Base-by-base conservation (phyloP, 306 rosid genomes). In the barrel medic (Medicago truncatula) region DNA sequence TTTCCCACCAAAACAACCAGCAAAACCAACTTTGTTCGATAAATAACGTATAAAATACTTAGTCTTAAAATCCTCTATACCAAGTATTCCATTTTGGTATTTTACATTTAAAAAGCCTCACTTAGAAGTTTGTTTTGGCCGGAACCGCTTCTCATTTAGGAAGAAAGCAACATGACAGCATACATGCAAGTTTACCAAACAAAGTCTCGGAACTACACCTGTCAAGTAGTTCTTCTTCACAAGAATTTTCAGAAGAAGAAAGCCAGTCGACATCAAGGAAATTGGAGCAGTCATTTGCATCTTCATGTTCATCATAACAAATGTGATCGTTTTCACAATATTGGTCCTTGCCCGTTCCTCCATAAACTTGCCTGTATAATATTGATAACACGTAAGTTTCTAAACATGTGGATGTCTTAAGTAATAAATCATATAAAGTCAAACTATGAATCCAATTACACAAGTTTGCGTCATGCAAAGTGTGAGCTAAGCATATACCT, bases 241-340 rank as follows among this genome's bases (percentile, higher is more conserved):
- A 86, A 44, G 99, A 92, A 86, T 89, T 92, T 83, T 85, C 98
- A 15, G 98, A 90, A 12, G 98, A 85, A 70, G 99, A 92, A 78
- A 90, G 84, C 94, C 97, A 90, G 53, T 86, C 97, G 38, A 74
- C 74, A 75, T 96, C 92, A 68, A 88, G 81, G 78, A 90, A 85
- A 85, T 88, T 85, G 36, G 98, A 88, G 85, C 93, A 89, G 83
- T 86, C 89, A 58, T 86, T 83, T 17, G 87, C 83, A 74, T 86
- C 91, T 39, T 92, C 92, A 76, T 83, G 91, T 57, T 88, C 92
- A 77, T 86, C 97, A 78, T 83, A 83, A 86, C 84, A 87, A 67
- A 87, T 65, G 40, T 79, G 86, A 83, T 84, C 89, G 67, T 58
- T 59, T 21, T 82, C 90, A 64, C 66, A 70, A 71, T 66, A 67